Evolutionary conservation across 2,329 filamentous ascomycete species (phyloP), one percentile per base, ranked within the genome.

Genomic region (Xylariaceae sp.): DNA sequence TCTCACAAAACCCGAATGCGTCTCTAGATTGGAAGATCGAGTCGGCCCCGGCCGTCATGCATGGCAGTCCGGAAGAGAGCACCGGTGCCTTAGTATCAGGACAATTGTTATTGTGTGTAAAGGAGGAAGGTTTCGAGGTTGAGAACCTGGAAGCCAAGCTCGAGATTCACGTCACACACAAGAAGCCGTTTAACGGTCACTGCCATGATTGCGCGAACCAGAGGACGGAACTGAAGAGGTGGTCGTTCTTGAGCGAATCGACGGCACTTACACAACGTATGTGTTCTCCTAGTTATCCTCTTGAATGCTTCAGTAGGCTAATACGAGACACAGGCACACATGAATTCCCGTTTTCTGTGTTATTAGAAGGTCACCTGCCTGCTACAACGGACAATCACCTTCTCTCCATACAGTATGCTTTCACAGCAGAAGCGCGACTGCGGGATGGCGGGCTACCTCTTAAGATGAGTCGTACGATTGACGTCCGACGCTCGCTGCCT

Each of bases 71-170:
- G 1, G 82, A 87, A 60, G 82, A 84, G 64, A 96, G 92, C 66
- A 89, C 88, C 2, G 94, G 94, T 54, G 92, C 92, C 6, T 79
- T 97, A 58, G 84, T 97, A 47, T 96, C 92, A 1, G 92, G 92
- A 26, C 90, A 92, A 72, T 79, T 98, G 66, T 86, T 88, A 66
- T 76, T 98, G 52, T 80, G 86, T 34, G 84, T 96, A 67, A 82
- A 83, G 61, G 88, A 92, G 50, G 83, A 86, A 6, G 72, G 73
- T 4, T 78, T 89, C 55, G 82, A 91, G 44, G 76, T 97, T 40
- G 86, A 90, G 60, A 85, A 82, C 56, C 89, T 97, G 69, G 82
- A 84, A 45, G 90, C 95, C 75, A 82, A 79, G 53, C 82, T 99
- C 60, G 81, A 85, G 67, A 84, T 90, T 60, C 87, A 86, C 65